A percentile compares a stretch with the other conserved stretches of the same genome.
Evolutionary conservation across 2,329 filamentous ascomycete genomes (phyloP).

Genomic region (Corynespora cassiicola): DNA sequence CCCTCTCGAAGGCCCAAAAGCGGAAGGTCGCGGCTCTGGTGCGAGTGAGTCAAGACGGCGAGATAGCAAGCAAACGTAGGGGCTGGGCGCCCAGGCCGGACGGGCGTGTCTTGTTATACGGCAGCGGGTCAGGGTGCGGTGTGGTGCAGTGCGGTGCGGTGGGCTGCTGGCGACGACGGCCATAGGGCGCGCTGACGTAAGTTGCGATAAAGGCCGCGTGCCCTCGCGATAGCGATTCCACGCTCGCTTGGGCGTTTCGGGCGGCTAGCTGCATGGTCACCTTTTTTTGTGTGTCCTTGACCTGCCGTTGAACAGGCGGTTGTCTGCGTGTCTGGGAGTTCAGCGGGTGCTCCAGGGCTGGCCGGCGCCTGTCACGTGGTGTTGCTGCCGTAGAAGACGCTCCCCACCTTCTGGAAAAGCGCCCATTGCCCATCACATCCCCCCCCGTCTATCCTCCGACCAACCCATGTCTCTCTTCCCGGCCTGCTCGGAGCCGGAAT

Average conservation of each 20-base stretch:
- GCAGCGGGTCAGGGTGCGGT: slow-evolving; percentile 12
- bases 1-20: slow-evolving; percentile 6
- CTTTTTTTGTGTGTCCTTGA: too few species aligned
- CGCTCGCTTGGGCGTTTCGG: too few species aligned
- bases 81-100: slow-evolving; percentile 29
- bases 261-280: slow-evolving; percentile 6
- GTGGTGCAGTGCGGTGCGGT: neutral
- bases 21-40: slow-evolving; percentile 10
- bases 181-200: slow-evolving; percentile 24
- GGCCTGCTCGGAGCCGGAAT: too few species aligned
- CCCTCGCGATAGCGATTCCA: slow-evolving; percentile 23
- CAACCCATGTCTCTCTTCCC: too few species aligned
- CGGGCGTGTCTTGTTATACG: slow-evolving; percentile 15
- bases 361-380: too few species aligned
- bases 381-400: too few species aligned
- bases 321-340: too few species aligned
- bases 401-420: neutral
- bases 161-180: neutral
- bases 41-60: slow-evolving; percentile 10
- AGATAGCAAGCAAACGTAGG: slow-evolving; percentile 11
- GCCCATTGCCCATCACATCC: too few species aligned
- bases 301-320: too few species aligned
- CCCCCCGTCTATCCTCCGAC: too few species aligned
- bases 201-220: slow-evolving; percentile 22
- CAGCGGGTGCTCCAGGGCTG: too few species aligned